Conservation (phyloP, 805 yeast genomes). For the Spathaspora passalidarum region DNA sequence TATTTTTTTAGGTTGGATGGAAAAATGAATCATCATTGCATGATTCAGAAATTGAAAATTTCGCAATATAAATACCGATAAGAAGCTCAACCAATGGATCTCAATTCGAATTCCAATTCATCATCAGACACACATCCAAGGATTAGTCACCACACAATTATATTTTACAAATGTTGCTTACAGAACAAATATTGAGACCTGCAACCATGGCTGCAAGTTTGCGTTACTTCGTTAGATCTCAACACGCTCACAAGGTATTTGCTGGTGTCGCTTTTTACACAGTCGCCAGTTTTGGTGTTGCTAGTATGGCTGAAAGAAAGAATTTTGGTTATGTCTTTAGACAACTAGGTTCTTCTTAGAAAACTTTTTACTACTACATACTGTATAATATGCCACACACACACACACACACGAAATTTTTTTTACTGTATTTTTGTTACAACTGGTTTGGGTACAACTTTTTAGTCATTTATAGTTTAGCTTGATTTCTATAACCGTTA, state of each 20-base stretch:
- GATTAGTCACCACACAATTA: background rate
- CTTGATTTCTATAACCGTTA: background rate
- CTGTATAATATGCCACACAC: background rate
- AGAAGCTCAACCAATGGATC: background rate
- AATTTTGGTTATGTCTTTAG: constrained; percentile 27
- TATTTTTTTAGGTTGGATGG: too few relatives aligned
- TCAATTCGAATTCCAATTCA: background rate
- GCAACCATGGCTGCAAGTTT: constrained; percentile 3
- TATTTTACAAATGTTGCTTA: constrained; percentile 1
- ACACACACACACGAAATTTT: too few relatives aligned
- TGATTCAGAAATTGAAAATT: background rate
- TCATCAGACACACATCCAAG: background rate
- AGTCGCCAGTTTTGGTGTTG: constrained; percentile 25
- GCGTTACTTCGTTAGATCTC: constrained; percentile 2
- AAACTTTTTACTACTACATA: background rate
- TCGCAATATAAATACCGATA: background rate
- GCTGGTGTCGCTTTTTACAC: constrained; percentile 12
- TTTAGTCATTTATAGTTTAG: background rate
- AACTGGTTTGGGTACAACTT: background rate
- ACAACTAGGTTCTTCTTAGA: constrained; percentile 22
- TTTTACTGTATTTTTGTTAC: background rate
- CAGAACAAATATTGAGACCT: constrained; percentile 1
- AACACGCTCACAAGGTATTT: constrained; percentile 5
- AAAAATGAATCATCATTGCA: background rate
- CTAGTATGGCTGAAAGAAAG: constrained; percentile 28